phyloP scores from a whole-genome alignment of 202 grass and related monocot species.

The Tripidium arundinaceum region DNA sequence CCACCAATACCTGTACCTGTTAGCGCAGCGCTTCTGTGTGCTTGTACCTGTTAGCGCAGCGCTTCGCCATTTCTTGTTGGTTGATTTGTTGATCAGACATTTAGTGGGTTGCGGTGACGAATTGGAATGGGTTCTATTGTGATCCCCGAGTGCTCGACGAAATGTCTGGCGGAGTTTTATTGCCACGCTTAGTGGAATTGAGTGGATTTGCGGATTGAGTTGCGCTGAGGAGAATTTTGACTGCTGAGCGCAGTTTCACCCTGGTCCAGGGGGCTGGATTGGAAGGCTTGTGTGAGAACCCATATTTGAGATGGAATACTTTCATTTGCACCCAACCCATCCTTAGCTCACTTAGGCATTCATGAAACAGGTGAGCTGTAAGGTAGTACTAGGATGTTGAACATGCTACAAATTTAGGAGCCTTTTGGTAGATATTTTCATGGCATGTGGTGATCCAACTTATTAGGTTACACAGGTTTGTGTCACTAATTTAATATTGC shows the following conservation, averaged over 20 bases:
- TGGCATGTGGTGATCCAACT: not conserved
- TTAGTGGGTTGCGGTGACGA: not conserved
- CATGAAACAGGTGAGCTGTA: not conserved
- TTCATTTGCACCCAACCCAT: not conserved
- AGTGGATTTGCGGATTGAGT: not conserved
- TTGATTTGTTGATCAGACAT: not conserved
- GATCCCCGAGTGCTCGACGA: conserved; percentile 12
- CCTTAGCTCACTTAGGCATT: not conserved
- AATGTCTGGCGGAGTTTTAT: conserved; percentile 5
- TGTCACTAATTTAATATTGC: not conserved
- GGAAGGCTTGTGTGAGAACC: not conserved
- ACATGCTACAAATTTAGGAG: too few species aligned
- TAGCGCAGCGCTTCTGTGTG: not conserved
- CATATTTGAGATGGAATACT: not conserved
- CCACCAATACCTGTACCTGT: not conserved
- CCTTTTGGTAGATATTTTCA: not conserved
- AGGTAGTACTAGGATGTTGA: not conserved
- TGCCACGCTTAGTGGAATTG: not conserved
- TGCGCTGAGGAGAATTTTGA: not conserved
- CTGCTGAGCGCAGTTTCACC: too few species aligned
- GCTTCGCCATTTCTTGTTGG: not conserved
- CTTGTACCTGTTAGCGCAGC: not conserved
- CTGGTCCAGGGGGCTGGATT: too few species aligned
- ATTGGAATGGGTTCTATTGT: not conserved
- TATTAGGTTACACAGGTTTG: not conserved